Evolutionary conservation across 2,329 filamentous ascomycete species (phyloP).

Genomic region (Teratosphaeria zuluensis): DNA sequence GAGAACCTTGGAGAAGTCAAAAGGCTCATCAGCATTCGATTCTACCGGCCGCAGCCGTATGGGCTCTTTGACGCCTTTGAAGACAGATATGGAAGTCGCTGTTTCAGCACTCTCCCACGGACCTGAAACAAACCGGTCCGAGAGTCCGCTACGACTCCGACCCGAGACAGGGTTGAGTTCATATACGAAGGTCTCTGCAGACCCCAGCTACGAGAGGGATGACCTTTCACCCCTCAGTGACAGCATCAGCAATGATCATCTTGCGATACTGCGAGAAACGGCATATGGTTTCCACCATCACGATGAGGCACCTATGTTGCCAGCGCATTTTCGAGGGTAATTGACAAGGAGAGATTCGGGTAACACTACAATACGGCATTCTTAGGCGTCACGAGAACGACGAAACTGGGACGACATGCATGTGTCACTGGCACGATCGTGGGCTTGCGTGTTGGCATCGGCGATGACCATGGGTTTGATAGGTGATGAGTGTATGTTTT

Average conservation of each 20-base stretch:
- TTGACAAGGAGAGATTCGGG: background rate
- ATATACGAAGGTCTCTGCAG: constrained; percentile 9
- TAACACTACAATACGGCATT: background rate
- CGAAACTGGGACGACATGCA: background rate
- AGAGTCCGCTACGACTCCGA: constrained; percentile 8
- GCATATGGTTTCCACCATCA: constrained; percentile 15
- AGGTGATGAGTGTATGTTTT: background rate
- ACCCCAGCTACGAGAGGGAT: constrained; percentile 4
- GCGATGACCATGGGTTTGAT: background rate
- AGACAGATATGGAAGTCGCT: background rate
- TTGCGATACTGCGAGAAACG: constrained; percentile 21
- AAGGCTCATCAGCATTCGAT: background rate
- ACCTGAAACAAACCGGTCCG: background rate
- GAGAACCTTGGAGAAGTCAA: constrained; percentile 6
- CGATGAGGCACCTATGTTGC: constrained; percentile 14
- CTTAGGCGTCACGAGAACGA: background rate
- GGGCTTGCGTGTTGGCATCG: background rate
- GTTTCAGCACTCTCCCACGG: background rate
- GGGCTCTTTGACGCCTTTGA: constrained; percentile 1
- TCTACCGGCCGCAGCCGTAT: constrained; percentile 1
- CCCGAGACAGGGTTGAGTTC: constrained; percentile 9
- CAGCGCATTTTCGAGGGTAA: background rate
- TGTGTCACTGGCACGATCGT: background rate
- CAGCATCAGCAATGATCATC: constrained; percentile 10
- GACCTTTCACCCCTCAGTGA: constrained; percentile 7